A percentile compares a stretch with the other conserved stretches of the same genome.
phyloP scores from a whole-genome alignment of 2,329 filamentous ascomycete species.

The Alternaria novae-zelandiae region DNA sequence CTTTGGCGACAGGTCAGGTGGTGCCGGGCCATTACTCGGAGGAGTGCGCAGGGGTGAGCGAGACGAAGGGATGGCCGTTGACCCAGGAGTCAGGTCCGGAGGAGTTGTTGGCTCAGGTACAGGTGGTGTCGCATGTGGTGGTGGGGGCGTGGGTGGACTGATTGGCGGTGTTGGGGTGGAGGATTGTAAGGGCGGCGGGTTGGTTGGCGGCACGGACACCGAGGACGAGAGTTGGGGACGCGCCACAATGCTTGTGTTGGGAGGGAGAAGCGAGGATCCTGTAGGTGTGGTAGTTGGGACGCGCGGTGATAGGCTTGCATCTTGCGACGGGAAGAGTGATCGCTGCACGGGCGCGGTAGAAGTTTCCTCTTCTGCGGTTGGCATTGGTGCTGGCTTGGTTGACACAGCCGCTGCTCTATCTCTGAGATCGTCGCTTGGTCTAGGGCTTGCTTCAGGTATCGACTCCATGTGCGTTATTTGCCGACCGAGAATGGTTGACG shows the following conservation, averaged over 20 bases:
- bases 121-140: background rate
- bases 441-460: conserved; percentile 10
- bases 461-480: background rate
- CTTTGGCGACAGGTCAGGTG: background rate
- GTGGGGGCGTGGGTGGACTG: background rate
- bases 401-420: background rate
- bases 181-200: background rate
- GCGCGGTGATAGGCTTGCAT: background rate
- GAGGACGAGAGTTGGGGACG: background rate
- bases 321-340: background rate
- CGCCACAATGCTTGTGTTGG: background rate
- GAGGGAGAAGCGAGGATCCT: background rate
- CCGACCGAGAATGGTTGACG: background rate
- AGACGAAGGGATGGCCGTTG: background rate
- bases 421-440: conserved; percentile 5
- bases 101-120: background rate
- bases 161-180: background rate
- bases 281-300: background rate
- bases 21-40: background rate
- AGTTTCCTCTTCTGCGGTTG: background rate
- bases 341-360: background rate
- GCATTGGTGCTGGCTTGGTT: background rate
- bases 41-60: background rate
- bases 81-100: background rate
- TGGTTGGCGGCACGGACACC: background rate